These are phyloP conservation scores for Flaveria sonorensis DNA, from an alignment of 129 eudicot species.

Conservation along the genomic window DNA sequence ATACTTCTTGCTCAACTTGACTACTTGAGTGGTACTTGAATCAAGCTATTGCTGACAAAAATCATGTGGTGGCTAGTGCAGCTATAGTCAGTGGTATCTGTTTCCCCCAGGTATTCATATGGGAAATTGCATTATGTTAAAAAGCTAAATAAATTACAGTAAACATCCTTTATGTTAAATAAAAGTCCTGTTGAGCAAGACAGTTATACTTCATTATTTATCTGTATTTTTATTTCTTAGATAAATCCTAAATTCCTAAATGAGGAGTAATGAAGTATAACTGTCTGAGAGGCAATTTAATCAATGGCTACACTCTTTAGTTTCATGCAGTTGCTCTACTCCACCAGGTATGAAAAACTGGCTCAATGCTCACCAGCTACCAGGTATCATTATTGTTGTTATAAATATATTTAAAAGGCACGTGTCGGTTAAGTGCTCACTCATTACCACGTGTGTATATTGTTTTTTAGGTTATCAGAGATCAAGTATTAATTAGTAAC, in stretches of 20 bases:
- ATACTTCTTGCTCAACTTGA: constrained; percentile 67
- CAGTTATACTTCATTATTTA: not conserved
- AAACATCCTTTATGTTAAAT: too few relatives aligned
- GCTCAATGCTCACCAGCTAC: not conserved
- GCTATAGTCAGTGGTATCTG: constrained; percentile 95
- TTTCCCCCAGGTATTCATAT: constrained; percentile 75
- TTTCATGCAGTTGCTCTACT: constrained; percentile 92
- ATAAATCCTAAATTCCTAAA: constrained; percentile 82
- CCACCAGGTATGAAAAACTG: constrained; percentile 60
- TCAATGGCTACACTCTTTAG: constrained; percentile 87
- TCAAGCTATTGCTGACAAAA: constrained; percentile 93
- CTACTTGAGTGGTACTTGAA: constrained; percentile 85
- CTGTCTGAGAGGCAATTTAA: constrained; percentile 66
- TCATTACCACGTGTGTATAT: constrained; percentile 1
- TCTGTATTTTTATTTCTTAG: constrained; percentile 31
- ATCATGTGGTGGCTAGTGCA: constrained; percentile 94
- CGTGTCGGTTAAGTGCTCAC: constrained; percentile 1
- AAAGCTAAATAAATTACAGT: too few relatives aligned
- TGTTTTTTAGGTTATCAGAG: constrained; percentile 74
- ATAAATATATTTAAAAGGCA: constrained; percentile 26
- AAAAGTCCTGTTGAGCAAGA: too few relatives aligned
- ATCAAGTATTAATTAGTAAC: constrained; percentile 65
- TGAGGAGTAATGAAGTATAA: constrained; percentile 96
- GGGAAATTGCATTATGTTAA: too few relatives aligned
- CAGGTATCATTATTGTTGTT: constrained; percentile 46